Evolutionary conservation across 140 eudicot genomes (phyloP).

Genomic region (Cichorium intybus): DNA sequence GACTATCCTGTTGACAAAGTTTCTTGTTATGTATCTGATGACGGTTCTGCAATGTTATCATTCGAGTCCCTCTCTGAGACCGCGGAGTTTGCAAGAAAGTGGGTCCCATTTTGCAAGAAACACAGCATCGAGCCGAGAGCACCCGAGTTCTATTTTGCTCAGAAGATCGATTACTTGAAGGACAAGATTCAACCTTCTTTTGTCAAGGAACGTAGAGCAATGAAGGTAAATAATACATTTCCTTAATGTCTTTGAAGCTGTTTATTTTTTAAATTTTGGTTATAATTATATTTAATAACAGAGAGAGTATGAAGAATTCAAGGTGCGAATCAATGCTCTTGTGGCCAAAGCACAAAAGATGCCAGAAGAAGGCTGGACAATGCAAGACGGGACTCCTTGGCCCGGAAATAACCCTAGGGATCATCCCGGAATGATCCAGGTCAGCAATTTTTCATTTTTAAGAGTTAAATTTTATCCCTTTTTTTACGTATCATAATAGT

Average conservation of each 20-base stretch:
- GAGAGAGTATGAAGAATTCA: conserved; percentile 73
- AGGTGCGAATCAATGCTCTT: conserved; percentile 62
- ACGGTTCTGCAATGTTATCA: conserved; percentile 92
- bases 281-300: conserved; percentile 30
- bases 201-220: conserved; percentile 95
- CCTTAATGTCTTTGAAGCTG: background rate
- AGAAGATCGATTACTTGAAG: conserved; percentile 89
- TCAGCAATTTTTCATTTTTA: conserved; percentile 1
- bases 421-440: conserved; percentile 95
- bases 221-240: conserved; percentile 62
- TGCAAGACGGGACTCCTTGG: conserved; percentile 91
- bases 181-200: conserved; percentile 96
- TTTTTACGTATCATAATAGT: too few species aligned
- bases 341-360: conserved; percentile 74
- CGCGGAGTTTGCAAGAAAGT: conserved; percentile 91
- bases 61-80: conserved; percentile 92
- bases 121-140: conserved; percentile 92
- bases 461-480: background rate
- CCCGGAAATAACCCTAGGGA: conserved; percentile 84
- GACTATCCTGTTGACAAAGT: conserved; percentile 96
- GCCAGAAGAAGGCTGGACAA: conserved; percentile 93
- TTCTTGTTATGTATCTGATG: conserved; percentile 93
- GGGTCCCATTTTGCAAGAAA: conserved; percentile 99
- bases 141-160: conserved; percentile 93
- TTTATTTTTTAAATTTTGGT: background rate